A percentile compares a stretch with the other conserved stretches of the same genome.
These are phyloP conservation scores for Brasilioporus rufonigricans DNA, from an alignment of 768 basidiomycete genomes.

Conservation along the genomic window DNA sequence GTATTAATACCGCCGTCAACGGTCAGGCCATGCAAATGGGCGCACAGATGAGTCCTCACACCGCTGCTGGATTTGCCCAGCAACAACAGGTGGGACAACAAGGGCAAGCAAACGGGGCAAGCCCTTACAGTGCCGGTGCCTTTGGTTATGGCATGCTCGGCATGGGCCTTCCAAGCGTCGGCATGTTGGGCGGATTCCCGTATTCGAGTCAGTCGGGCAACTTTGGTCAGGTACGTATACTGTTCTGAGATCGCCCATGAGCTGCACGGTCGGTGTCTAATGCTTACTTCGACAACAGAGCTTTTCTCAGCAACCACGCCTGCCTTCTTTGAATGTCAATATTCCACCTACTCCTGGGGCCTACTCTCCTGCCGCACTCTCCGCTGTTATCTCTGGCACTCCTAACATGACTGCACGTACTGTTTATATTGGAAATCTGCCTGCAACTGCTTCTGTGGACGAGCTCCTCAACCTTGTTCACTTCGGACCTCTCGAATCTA, in stretches of 20 bases:
- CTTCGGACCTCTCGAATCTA: conserved; percentile 93
- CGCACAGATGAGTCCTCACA: conserved; percentile 69
- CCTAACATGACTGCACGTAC: conserved; percentile 75
- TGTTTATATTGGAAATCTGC: conserved; percentile 96
- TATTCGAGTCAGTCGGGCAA: conserved; percentile 70
- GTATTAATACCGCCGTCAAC: conserved; percentile 57
- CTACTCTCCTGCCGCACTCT: conserved; percentile 77
- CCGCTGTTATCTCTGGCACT: conserved; percentile 63
- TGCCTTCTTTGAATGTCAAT: conserved; percentile 62
- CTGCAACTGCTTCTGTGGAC: conserved; percentile 93
- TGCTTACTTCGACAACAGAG: conserved; percentile 30
- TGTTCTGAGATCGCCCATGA: not conserved
- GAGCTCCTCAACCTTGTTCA: conserved; percentile 97
- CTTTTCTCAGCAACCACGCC: conserved; percentile 46
- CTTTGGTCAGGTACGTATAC: conserved; percentile 56
- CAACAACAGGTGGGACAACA: conserved; percentile 37
- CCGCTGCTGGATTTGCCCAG: conserved; percentile 53
- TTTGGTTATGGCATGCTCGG: conserved; percentile 75
- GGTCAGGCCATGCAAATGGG: conserved; percentile 45
- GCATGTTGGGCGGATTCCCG: conserved; percentile 69
- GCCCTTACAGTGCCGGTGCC: conserved; percentile 48
- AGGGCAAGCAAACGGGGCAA: conserved; percentile 46
- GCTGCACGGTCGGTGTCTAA: not conserved
- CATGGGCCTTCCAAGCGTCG: conserved; percentile 76
- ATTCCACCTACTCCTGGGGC: conserved; percentile 71